phyloP scores from a whole-genome alignment of 805 yeast species.

The Pichia californica region DNA sequence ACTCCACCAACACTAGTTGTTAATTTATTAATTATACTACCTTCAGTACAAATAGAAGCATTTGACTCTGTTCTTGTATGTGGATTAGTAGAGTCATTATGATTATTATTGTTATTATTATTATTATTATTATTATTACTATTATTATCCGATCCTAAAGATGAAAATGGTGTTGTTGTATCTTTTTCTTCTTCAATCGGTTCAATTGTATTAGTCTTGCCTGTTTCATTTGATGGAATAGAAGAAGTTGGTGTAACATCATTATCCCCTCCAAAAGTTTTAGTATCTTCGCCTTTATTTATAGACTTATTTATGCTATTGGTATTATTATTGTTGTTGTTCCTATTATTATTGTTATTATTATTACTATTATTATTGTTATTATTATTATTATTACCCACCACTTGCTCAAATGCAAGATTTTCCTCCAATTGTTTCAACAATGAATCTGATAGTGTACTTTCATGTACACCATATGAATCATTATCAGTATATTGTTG shows the following conservation, averaged over 20 bases:
- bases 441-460: conserved; percentile 19
- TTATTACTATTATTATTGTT: not conserved
- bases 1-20: conserved; percentile 30
- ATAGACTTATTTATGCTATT: not conserved
- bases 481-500: too few relatives aligned
- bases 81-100: not conserved
- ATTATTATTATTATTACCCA: not conserved
- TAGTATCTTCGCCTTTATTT: not conserved
- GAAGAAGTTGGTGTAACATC: not conserved
- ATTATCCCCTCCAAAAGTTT: too few relatives aligned
- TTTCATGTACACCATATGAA: not conserved
- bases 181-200: too few relatives aligned
- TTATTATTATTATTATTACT: not conserved
- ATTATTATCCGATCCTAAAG: not conserved
- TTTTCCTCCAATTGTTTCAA: conserved; percentile 28
- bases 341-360: too few relatives aligned
- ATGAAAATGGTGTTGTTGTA: not conserved
- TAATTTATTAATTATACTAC: conserved; percentile 24
- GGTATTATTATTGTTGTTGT: too few relatives aligned
- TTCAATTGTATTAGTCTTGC: not conserved
- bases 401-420: conserved; percentile 16
- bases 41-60: conserved; percentile 12
- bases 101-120: conserved; percentile 9
- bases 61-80: conserved; percentile 11
- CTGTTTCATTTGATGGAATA: not conserved